phyloP scores from a whole-genome alignment of 164 flowering plant genomes.

The Taxillus chinensis region DNA sequence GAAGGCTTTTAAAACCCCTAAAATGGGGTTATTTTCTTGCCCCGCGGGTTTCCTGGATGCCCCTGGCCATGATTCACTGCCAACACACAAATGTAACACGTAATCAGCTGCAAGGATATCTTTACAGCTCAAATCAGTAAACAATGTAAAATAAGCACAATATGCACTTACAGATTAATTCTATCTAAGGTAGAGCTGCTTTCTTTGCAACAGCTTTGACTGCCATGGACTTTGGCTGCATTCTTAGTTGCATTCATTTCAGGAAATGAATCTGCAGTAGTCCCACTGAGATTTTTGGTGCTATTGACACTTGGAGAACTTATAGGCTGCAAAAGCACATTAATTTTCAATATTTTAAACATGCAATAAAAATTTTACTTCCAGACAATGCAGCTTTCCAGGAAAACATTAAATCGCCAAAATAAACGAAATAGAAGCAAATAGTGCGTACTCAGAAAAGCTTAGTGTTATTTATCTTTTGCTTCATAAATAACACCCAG shows the following conservation, averaged over 20 bases:
- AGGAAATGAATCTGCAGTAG: conserved; percentile 5
- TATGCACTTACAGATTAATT: conserved; percentile 43
- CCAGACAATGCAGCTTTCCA: no score
- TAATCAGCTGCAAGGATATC: not conserved
- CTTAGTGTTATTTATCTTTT: no score
- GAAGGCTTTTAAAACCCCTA: conserved; percentile 30
- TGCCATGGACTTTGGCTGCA: conserved; percentile 10
- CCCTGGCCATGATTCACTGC: conserved; percentile 47
- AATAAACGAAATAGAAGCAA: no score
- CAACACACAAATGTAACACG: conserved; percentile 3
- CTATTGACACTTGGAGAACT: conserved; percentile 10
- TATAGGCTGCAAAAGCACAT: conserved; percentile 18
- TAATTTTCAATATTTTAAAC: not conserved
- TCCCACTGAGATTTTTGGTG: conserved; percentile 2
- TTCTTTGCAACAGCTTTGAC: conserved; percentile 13
- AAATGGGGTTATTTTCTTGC: conserved; percentile 31
- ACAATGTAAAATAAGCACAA: no score
- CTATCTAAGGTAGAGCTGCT: conserved; percentile 36
- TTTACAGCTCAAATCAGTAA: no score
- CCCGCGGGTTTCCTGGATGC: conserved; percentile 24
- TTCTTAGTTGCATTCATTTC: conserved; percentile 6
- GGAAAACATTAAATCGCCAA: no score
- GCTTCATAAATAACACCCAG: no score
- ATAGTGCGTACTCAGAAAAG: no score
- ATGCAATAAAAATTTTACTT: no score